These are phyloP conservation scores for Stemphylium lycopersici DNA, from an alignment of 2,329 filamentous ascomycete species.

Conservation along the genomic window DNA sequence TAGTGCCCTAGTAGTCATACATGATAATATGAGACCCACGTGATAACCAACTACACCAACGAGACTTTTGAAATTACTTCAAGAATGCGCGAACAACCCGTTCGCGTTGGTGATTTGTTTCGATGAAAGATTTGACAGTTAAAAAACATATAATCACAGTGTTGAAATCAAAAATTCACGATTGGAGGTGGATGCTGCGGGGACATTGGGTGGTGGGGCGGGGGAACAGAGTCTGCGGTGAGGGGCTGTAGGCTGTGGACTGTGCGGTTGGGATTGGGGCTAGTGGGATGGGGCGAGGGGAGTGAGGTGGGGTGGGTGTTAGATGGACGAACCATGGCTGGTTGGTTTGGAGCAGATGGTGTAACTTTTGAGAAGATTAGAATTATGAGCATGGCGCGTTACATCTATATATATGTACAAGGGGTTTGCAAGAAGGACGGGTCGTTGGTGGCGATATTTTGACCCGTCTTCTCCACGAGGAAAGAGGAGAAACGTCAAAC, in stretches of 20 bases:
- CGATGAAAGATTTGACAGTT: slow-evolving; percentile 4
- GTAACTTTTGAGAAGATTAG: slow-evolving; percentile 6
- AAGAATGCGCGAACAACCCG: not conserved
- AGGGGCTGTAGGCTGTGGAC: too few relatives aligned
- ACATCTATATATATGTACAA: slow-evolving; percentile 13
- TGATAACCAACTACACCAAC: slow-evolving; percentile 49
- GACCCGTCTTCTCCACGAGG: not conserved
- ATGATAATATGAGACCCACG: slow-evolving; percentile 44
- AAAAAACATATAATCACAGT: too few relatives aligned
- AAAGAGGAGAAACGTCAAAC: not conserved
- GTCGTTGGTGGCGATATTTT: not conserved
- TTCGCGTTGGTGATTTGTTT: slow-evolving; percentile 9
- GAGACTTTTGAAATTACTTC: slow-evolving; percentile 22
- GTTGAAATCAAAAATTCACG: too few relatives aligned
- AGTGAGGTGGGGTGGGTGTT: not conserved
- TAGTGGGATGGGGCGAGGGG: slow-evolving; percentile 1
- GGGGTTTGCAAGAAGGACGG: not conserved
- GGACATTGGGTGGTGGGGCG: too few relatives aligned
- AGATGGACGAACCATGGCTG: not conserved
- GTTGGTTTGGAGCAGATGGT: not conserved
- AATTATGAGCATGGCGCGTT: slow-evolving; percentile 12
- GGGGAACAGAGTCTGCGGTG: too few relatives aligned
- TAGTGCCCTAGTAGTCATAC: slow-evolving; percentile 35
- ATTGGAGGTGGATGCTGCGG: too few relatives aligned
- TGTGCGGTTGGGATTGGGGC: not conserved